Percentiles rank a stretch among this genome's conserved stretches.
Evolutionary conservation across 371 early-diverging fungal species (phyloP).

Genomic region (Mortierella sp.): DNA sequence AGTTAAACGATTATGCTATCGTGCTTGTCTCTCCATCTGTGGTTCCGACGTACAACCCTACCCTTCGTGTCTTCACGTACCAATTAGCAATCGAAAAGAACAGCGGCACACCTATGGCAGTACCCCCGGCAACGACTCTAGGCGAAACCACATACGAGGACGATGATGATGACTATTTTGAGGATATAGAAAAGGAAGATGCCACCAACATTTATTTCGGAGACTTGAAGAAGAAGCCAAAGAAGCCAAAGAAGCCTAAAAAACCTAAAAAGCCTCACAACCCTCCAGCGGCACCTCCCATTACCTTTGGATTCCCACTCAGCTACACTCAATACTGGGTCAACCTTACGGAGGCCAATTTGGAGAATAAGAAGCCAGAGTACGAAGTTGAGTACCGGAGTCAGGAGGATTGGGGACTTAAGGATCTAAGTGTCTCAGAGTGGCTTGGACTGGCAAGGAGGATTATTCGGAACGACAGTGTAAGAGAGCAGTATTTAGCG

Average conservation of each 20-base stretch:
- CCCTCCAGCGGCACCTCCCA: conserved; percentile 34
- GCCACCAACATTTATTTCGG: neutral
- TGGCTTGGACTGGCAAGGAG: conserved; percentile 63
- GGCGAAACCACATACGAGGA: neutral
- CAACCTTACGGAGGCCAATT: conserved; percentile 59
- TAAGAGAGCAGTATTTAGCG: conserved; percentile 36
- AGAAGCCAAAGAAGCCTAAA: conserved; percentile 33
- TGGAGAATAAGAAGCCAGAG: conserved; percentile 19
- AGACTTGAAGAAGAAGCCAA: conserved; percentile 20
- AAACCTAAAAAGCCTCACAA: conserved; percentile 36
- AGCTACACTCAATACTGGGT: conserved; percentile 73
- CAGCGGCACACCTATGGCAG: neutral
- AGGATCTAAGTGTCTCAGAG: conserved; percentile 67
- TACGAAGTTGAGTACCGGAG: conserved; percentile 73
- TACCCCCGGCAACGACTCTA: neutral
- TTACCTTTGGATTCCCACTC: conserved; percentile 61
- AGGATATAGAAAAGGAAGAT: conserved; percentile 1
- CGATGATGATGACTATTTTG: neutral
- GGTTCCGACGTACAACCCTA: conserved; percentile 81
- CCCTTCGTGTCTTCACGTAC: conserved; percentile 67
- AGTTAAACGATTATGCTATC: conserved; percentile 58
- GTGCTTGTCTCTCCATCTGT: conserved; percentile 80
- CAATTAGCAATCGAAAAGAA: conserved; percentile 32
- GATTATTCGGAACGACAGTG: conserved; percentile 34
- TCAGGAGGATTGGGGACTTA: conserved; percentile 69